These are phyloP conservation scores for Aspergillus avenaceus DNA, from an alignment of 495 filamentous ascomycete genomes.

Conservation along the genomic window DNA sequence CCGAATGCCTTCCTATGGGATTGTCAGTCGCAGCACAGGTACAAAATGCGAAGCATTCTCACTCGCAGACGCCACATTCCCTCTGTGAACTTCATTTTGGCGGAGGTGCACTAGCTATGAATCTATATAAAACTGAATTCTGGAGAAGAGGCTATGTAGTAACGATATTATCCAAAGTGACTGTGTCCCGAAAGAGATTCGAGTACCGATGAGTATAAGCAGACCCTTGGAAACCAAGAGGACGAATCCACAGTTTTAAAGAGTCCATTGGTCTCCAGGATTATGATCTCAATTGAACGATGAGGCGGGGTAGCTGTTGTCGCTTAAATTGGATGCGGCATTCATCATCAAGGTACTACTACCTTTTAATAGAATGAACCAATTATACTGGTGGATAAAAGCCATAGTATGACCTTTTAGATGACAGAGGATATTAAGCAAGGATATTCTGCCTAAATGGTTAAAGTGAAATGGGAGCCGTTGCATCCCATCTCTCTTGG, in stretches of 20 bases:
- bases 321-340: neutral
- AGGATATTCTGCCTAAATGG: neutral
- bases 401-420: neutral
- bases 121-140: too few relatives aligned
- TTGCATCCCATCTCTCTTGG: neutral
- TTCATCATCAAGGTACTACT: neutral
- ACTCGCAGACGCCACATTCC: conserved; percentile 43
- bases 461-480: neutral
- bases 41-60: conserved; percentile 2
- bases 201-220: too few relatives aligned
- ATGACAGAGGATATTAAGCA: neutral
- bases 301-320: conserved; percentile 9
- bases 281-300: too few relatives aligned
- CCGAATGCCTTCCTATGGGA: conserved; percentile 29
- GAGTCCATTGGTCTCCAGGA: too few relatives aligned
- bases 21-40: conserved; percentile 2
- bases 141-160: too few relatives aligned
- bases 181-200: too few relatives aligned
- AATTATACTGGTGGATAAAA: neutral
- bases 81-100: conserved; percentile 43
- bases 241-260: too few relatives aligned
- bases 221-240: too few relatives aligned
- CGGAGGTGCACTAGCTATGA: neutral
- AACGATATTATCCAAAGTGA: too few relatives aligned
- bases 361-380: neutral